A percentile compares a stretch with the other conserved stretches of the same genome.
These are phyloP conservation scores for Hygrophorus russula DNA, from an alignment of 768 basidiomycete species.

Conservation along the genomic window DNA sequence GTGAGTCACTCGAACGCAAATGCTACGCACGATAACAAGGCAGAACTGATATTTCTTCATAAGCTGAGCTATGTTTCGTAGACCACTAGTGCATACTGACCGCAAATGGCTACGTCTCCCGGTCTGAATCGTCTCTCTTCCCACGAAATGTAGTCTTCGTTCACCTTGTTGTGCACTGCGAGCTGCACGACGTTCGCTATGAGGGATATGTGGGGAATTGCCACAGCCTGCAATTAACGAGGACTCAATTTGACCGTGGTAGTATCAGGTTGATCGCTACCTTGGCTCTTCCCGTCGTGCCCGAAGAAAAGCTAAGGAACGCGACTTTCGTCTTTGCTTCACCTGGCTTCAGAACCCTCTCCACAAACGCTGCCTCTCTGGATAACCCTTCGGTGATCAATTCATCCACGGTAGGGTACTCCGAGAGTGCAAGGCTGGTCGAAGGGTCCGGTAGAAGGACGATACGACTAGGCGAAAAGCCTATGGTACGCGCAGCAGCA, in stretches of 20 bases:
- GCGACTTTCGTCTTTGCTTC: slow-evolving; percentile 64
- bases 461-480: slow-evolving; percentile 29
- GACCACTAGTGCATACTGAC: slow-evolving; percentile 30
- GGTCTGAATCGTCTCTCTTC: slow-evolving; percentile 45
- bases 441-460: slow-evolving; percentile 26
- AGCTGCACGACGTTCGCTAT: slow-evolving; percentile 53
- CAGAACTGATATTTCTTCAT: slow-evolving; percentile 26
- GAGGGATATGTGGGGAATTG: slow-evolving; percentile 45
- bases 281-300: slow-evolving; percentile 67
- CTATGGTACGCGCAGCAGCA: slow-evolving; percentile 25
- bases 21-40: slow-evolving; percentile 47
- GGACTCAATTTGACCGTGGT: not conserved
- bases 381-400: slow-evolving; percentile 40
- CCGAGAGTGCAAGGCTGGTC: not conserved
- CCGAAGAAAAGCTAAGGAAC: slow-evolving; percentile 63
- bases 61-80: not conserved
- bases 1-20: not conserved
- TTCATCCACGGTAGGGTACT: slow-evolving; percentile 20
- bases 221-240: slow-evolving; percentile 33
- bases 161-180: slow-evolving; percentile 39
- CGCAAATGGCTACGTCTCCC: slow-evolving; percentile 50
- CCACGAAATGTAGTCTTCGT: slow-evolving; percentile 30
- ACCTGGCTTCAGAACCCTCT: slow-evolving; percentile 38
- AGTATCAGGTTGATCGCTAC: slow-evolving; percentile 16
- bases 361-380: slow-evolving; percentile 27